Evolutionary conservation across 331 rosid genomes (phyloP).

Genomic region (Stylosanthes scabra): DNA sequence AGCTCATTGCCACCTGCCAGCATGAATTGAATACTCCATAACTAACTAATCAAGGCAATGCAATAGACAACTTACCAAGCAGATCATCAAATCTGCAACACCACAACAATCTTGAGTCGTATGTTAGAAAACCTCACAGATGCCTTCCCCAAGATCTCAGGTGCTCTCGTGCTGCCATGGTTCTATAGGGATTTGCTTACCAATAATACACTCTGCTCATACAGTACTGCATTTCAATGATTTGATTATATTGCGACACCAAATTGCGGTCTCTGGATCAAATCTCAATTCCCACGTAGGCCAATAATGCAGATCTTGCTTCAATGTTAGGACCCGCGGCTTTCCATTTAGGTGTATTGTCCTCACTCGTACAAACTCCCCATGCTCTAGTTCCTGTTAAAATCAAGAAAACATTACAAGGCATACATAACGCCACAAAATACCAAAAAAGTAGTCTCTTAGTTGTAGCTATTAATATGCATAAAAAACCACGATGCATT

Average conservation of each 20-base stretch:
- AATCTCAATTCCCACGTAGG: conserved; percentile 93
- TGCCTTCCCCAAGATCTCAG: conserved; percentile 15
- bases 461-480: background rate
- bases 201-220: conserved; percentile 38
- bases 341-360: conserved; percentile 92
- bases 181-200: conserved; percentile 33
- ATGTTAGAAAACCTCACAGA: conserved; percentile 20
- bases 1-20: conserved; percentile 31
- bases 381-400: conserved; percentile 80
- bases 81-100: conserved; percentile 50
- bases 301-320: conserved; percentile 98
- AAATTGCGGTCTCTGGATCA: conserved; percentile 72
- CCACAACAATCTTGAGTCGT: conserved; percentile 30
- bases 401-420: conserved; percentile 21
- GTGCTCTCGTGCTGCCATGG: conserved; percentile 22
- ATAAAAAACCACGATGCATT: background rate
- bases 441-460: conserved; percentile 1
- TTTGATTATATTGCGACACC: conserved; percentile 82
- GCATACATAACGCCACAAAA: background rate
- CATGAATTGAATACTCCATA: conserved; percentile 19
- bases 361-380: conserved; percentile 82
- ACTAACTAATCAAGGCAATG: too few relatives aligned
- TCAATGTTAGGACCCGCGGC: conserved; percentile 85
- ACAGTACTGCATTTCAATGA: conserved; percentile 44
- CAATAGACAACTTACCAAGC: conserved; percentile 13